Conservation (phyloP, 805 yeast genomes). For the Grigorovia jiainica region DNA sequence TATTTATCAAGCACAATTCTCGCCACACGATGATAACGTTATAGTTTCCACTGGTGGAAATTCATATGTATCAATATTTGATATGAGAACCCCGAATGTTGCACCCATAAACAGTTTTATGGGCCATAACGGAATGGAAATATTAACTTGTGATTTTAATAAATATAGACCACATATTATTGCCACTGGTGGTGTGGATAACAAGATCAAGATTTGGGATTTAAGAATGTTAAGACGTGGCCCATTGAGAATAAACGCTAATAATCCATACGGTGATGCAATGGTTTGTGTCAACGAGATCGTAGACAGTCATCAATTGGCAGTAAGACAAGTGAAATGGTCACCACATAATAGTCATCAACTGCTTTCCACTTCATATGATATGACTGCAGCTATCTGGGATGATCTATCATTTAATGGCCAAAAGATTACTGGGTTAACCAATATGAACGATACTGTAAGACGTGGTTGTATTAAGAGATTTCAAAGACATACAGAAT, state of each 20-base stretch:
- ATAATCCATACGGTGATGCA: neutral
- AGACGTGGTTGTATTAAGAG: conserved; percentile 46
- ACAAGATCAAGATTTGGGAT: conserved; percentile 80
- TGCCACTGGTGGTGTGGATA: conserved; percentile 91
- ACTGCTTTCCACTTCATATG: conserved; percentile 73
- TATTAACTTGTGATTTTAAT: conserved; percentile 80
- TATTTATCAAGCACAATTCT: conserved; percentile 69
- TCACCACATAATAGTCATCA: conserved; percentile 75
- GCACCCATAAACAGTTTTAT: conserved; percentile 42
- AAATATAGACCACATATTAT: conserved; percentile 71
- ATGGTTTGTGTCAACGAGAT: conserved; percentile 58
- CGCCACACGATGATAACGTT: conserved; percentile 73
- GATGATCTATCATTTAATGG: conserved; percentile 54
- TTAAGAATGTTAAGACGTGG: conserved; percentile 42
- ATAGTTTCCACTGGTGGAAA: conserved; percentile 64
- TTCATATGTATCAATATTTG: conserved; percentile 75
- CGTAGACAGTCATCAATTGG: conserved; percentile 73
- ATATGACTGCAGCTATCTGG: conserved; percentile 90
- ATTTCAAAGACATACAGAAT: conserved; percentile 71
- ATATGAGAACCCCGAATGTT: conserved; percentile 54
- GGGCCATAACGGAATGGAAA: conserved; percentile 75
- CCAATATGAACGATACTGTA: conserved; percentile 32
- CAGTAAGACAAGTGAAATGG: conserved; percentile 77
- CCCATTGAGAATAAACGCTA: neutral
- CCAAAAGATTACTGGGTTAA: conserved; percentile 36